phyloP scores from a whole-genome alignment of 2,329 filamentous ascomycete species.

The Paraphaeosphaeria minitans region DNA sequence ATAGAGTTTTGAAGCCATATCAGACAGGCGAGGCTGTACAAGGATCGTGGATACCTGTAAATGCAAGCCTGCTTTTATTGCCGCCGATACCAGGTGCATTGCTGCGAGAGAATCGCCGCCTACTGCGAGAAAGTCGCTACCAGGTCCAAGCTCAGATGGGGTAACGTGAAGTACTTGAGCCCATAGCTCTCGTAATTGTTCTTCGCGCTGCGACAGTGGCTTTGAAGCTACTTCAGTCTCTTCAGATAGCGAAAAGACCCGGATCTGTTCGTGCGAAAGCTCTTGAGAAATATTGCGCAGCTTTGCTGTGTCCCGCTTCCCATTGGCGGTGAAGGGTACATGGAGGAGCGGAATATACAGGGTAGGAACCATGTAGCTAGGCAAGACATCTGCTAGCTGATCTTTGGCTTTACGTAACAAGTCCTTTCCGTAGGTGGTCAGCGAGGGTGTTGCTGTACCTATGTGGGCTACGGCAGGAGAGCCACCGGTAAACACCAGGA shows the following conservation, averaged over 20 bases:
- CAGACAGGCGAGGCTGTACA: not conserved
- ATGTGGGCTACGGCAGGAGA: not conserved
- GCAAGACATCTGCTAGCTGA: not conserved
- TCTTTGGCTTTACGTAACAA: not conserved
- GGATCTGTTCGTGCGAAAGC: not conserved
- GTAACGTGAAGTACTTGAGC: not conserved
- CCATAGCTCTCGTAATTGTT: not conserved
- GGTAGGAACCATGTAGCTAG: conserved; percentile 2
- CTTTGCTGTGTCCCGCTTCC: not conserved
- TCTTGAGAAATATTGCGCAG: not conserved
- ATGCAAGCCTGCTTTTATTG: not conserved
- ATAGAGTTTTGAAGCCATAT: not conserved
- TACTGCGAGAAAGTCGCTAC: not conserved
- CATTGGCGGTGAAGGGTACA: not conserved
- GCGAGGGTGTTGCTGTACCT: not conserved
- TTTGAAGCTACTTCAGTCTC: not conserved
- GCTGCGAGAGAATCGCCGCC: conserved; percentile 5
- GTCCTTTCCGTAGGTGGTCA: not conserved
- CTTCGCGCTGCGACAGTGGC: not conserved
- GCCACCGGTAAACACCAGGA: not conserved
- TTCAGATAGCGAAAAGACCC: not conserved
- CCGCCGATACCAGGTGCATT: not conserved
- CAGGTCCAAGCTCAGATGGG: not conserved
- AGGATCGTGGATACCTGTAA: not conserved
- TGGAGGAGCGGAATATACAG: not conserved